Evolutionary conservation across 805 yeast species (phyloP), one percentile per base, ranked within the genome.

Genomic region (Kuraishia hungarica): DNA sequence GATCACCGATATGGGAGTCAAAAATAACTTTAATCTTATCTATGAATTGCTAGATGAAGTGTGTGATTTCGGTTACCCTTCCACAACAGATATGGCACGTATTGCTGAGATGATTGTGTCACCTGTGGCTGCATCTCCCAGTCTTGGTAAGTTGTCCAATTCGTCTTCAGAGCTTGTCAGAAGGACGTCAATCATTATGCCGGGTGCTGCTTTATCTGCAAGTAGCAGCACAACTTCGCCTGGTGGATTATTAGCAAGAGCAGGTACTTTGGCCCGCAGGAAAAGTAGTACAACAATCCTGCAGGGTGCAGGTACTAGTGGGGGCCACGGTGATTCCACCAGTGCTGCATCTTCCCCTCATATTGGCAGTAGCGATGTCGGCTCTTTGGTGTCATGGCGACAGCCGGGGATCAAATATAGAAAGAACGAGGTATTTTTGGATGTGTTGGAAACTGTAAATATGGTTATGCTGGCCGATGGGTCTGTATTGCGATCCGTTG

Each of bases 21-120:
- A 79, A 62, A 81, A 83, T 58, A 83, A 89, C 63, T 88, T 92
- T 67, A 72, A 82, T 53, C 64, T 80, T 21, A 78, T 91, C 15
- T 87, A 89, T 69, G 97, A 90, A 61, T 67, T 91, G 11, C 70
- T 93, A 24, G 96, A 89, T 62, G 90, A 88, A 60, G 76, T 83
- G 35, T 67, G 89, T 23, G 92, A 87, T 58, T 87, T 81, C 67
- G 97, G 97, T 1, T 87, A 80, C 64, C 91, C 94, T 35, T 35
- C 43, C 43, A 35, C 43, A 6, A 35, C 43, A 13, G 43, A 35
- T 17, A 35, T 35, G 43, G 43, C 17, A 35, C 43, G 43, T 15
- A 15, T 35, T 15, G 43, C 43, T 8, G 43, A 35, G 43, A 35
- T 35, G 43, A 35, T 35, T 35, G 43, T 35, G 4, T 35, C 43